phyloP scores from a whole-genome alignment of 2,329 filamentous ascomycete genomes.

The Botrytis deweyae region DNA sequence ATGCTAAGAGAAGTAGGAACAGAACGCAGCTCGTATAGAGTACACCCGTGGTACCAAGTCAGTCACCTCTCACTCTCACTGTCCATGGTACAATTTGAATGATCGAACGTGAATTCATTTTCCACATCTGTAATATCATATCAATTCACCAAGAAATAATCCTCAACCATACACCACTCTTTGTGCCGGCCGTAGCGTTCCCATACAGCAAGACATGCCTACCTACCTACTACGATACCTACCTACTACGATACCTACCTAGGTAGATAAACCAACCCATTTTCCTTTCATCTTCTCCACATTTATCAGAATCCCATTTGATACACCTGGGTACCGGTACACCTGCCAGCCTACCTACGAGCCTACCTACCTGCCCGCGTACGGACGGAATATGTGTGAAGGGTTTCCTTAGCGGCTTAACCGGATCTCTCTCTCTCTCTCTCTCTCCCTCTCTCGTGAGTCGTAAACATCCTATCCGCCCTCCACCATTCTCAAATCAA shows the following conservation, averaged over 20 bases:
- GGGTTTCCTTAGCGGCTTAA: constrained; percentile 1
- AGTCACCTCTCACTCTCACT: neutral
- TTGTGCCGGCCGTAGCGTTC: neutral
- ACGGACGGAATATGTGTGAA: neutral
- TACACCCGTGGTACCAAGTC: too few relatives aligned
- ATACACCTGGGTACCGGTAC: neutral
- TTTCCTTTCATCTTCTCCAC: neutral
- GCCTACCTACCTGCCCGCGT: neutral
- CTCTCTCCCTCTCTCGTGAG: neutral
- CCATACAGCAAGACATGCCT: neutral
- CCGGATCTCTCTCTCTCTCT: neutral
- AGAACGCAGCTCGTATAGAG: neutral
- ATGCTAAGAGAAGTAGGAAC: neutral
- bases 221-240: neutral
- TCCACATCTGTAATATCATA: neutral
- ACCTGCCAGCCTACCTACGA: too few relatives aligned
- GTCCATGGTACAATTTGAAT: neutral
- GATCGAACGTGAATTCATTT: neutral
- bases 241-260: too few relatives aligned
- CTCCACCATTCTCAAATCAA: constrained; percentile 1
- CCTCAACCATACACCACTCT: neutral
- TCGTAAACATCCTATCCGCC: neutral
- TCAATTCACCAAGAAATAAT: too few relatives aligned
- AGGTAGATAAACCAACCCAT: neutral
- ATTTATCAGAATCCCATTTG: neutral